Base-by-base conservation (phyloP, 305 asterid genomes). In the Nicotiana rustica region DNA sequence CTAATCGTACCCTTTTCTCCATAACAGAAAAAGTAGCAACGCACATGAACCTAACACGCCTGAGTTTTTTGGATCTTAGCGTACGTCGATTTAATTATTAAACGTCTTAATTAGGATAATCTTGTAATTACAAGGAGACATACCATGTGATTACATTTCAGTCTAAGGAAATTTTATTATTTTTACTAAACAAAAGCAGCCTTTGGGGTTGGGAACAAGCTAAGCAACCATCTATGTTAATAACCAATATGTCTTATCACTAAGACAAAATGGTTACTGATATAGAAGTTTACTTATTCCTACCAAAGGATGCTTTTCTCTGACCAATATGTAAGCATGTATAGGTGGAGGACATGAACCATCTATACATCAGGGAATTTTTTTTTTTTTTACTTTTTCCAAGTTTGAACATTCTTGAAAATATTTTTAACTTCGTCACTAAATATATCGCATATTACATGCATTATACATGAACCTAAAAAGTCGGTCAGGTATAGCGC, bases 101-200 rank as follows among this genome's bases (percentile, higher is more conserved):
- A 52, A 52, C 1, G 59, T 52, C 3, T 47, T 44, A 29, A 29
- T 29, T 25, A 10, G 61, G 78, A 56, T 71, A 44, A 44, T 21
- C 61, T 47, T 71, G 78, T 71, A 71, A 71, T 41, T 71, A 19
- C 38, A 47, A 44, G 61, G 60, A 21, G 78, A 71, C 78, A 71
- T 44, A 5, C 78, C 78, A 71, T 71, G 78, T 71, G 78, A 71
- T 44, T 19, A 21, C 67, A 61, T 61, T 61, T 18, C 14, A 61
- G 21, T 61, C 21, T 19, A 59, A 59, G 65, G 29, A 55, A 55
- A 14, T 55, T 55, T 55, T 59, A 59, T 59, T 59, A n/a, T n/a
- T 17, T 6, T 17, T n/a, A n/a, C 7, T 59, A 59, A 59, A n/a
- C 65, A 59, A 59, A 59, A 6, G 65, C 65, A 6, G 19, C 60